Base-by-base conservation (phyloP, 2,329 filamentous ascomycete genomes). In the Verticillium albo-atrum region DNA sequence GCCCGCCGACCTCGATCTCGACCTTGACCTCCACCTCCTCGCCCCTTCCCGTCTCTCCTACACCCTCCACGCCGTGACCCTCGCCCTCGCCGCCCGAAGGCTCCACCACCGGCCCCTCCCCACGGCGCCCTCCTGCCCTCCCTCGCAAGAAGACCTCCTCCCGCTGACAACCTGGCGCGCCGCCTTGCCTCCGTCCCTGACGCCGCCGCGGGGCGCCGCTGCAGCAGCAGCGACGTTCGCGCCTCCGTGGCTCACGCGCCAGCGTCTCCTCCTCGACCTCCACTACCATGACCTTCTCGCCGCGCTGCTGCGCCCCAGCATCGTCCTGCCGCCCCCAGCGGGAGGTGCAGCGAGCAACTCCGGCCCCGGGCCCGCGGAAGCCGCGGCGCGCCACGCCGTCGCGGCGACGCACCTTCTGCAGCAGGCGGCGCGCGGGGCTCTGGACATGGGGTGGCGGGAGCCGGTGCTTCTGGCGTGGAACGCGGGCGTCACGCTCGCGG, bases 221-320 rank as follows among this genome's bases (percentile, higher is more conserved):
- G 7, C 42, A 12, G 20, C 5, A 6, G n/a, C 17, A 7, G 42
- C 42, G 9, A 64, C 62, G 32, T 74, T 73, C 35, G 70, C 71
- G 1, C 76, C 78, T 3, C 60, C 71, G 2, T 79, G 78, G 77
- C 65, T 79, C 3, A 76, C 79, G 60, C 71, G 68, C 12, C 70
- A 72, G 32, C 76, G 77, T 2, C 63, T 80, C 0, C 65, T 76
- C 5, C 68, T 80, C 1, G 77, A 80, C 60, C 63, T 79, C 0
- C 66, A 74, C 25, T 80, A 79, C 55, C 77, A 79, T 59, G 72
- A 72, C 28, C 63, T 78, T 2, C 30, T 35, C 7, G 9, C 26
- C 32, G 25, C 54, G 9, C 54, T 55, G 12, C 32, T 34, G 20
- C 32, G 54, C n/a, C 23, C 54, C 5, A 23, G 28, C 54, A 55